These are phyloP conservation scores for Globomyces sp. DNA, from an alignment of 371 early-diverging fungal species.

Conservation along the genomic window DNA sequence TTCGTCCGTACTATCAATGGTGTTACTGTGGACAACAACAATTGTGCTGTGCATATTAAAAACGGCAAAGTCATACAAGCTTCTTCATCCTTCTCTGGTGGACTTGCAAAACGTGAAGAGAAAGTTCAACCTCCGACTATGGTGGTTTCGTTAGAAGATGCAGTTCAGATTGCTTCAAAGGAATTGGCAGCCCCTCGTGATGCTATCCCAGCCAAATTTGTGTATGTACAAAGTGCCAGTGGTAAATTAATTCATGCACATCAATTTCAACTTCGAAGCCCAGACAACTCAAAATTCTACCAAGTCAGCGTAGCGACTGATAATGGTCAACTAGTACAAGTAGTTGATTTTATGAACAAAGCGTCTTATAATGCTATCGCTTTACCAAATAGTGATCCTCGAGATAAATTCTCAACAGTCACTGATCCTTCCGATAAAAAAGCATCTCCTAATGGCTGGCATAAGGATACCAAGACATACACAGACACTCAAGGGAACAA, in stretches of 20 bases:
- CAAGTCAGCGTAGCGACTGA: slow-evolving; percentile 20
- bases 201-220: slow-evolving; percentile 10
- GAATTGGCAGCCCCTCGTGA: slow-evolving; percentile 11
- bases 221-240: slow-evolving; percentile 19
- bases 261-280: slow-evolving; percentile 25
- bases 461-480: slow-evolving; percentile 16
- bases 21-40: slow-evolving; percentile 36
- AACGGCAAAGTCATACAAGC: slow-evolving; percentile 67
- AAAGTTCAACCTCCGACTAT: background rate
- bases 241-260: slow-evolving; percentile 11
- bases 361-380: slow-evolving; percentile 27
- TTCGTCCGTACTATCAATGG: slow-evolving; percentile 31
- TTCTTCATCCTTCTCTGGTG: slow-evolving; percentile 66
- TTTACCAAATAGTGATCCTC: slow-evolving; percentile 21
- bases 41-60: slow-evolving; percentile 30
- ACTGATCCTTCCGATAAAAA: slow-evolving; percentile 15
- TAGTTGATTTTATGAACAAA: slow-evolving; percentile 16
- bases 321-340: slow-evolving; percentile 24
- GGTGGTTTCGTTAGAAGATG: slow-evolving; percentile 13
- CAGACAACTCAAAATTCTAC: slow-evolving; percentile 15
- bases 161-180: slow-evolving; percentile 18
- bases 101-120: background rate
- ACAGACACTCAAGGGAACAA: slow-evolving; percentile 34
- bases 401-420: slow-evolving; percentile 17
- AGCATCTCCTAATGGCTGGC: slow-evolving; percentile 47